Evolutionary conservation across 306 rosid species (phyloP).

Genomic region (Cicer bijugum): DNA sequence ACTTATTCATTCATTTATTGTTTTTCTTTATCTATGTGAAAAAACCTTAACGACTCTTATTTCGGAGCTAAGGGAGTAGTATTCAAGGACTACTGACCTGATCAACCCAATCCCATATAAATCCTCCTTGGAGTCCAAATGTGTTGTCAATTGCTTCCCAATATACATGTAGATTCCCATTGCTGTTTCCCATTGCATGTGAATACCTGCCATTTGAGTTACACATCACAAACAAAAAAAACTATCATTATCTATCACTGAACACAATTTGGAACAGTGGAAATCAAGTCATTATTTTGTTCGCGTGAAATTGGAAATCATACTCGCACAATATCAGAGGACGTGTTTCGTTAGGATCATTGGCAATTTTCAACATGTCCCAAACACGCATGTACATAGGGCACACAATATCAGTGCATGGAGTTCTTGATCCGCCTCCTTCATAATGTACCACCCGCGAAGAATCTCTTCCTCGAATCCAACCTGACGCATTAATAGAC

Average conservation of each 20-base stretch:
- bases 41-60: too few relatives aligned
- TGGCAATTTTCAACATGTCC: slow-evolving; percentile 90
- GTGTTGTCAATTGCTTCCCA: slow-evolving; percentile 96
- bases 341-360: slow-evolving; percentile 86
- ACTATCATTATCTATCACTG: not conserved
- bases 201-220: slow-evolving; percentile 73
- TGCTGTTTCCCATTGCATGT: slow-evolving; percentile 97
- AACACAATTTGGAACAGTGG: slow-evolving; percentile 30
- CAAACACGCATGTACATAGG: slow-evolving; percentile 98
- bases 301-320: slow-evolving; percentile 33
- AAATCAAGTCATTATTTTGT: slow-evolving; percentile 26
- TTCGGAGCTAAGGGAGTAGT: not conserved
- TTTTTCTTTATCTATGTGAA: too few relatives aligned
- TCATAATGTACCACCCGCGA: slow-evolving; percentile 85
- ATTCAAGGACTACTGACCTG: slow-evolving; percentile 55
- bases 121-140: slow-evolving; percentile 99
- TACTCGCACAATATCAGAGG: slow-evolving; percentile 97
- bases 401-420: slow-evolving; percentile 89
- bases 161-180: slow-evolving; percentile 80
- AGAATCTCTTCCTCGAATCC: slow-evolving; percentile 90
- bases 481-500: slow-evolving; percentile 57
- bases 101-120: slow-evolving; percentile 99
- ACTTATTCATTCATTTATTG: too few relatives aligned
- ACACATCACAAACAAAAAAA: slow-evolving; percentile 35
- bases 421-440: slow-evolving; percentile 95